Base-by-base conservation (phyloP, 805 yeast species). In the Jamesozyma jinghongensis region DNA sequence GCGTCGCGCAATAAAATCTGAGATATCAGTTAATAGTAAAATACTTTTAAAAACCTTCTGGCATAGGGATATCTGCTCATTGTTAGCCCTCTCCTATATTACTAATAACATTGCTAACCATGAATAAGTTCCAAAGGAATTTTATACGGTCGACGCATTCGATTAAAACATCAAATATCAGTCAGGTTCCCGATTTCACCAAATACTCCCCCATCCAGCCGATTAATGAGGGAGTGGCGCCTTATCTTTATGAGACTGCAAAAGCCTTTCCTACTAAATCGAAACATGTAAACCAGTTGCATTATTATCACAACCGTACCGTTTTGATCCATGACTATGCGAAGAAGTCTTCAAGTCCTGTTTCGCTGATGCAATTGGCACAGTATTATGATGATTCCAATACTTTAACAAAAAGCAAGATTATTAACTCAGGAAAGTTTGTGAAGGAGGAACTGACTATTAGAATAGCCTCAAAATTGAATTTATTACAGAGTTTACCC, bases 321-420 rank as follows among this genome's bases (percentile, higher is more conserved):
- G 53, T 57, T 2, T 19, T 59, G 26, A 38, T 56, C 16, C 43
- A 53, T 20, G 52, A 55, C 32, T 59, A 57, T 42, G 42, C 54
- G 32, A 67, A 73, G 37, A 74, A 77, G 47, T 57, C 65, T n/a
- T 88, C 95, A 0, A 86, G 85, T 57, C 95, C 97, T 0, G 94
- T 90, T 18, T 81, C 95, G 1, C 61, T 92, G n/a, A 69, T 85
- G 39, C 97, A 90, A 53, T 63, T 90, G 49, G 95, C 96, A 1
- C 86, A 86, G 32, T 90, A 82, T 57, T 97, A 96, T 36, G 80
- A 81, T 51, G 61, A 60, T 42, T 58, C 63, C 1, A 47, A 52
- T n/a, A 74, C 73, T 28, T 61, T 90, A 38, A 83, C 86, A 12
- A 76, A 75, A 48, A 85, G 80, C 29, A 87, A 88, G 63, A 70